phyloP scores from a whole-genome alignment of 2,329 filamentous ascomycete species.

The Shiraia bambusicola region DNA sequence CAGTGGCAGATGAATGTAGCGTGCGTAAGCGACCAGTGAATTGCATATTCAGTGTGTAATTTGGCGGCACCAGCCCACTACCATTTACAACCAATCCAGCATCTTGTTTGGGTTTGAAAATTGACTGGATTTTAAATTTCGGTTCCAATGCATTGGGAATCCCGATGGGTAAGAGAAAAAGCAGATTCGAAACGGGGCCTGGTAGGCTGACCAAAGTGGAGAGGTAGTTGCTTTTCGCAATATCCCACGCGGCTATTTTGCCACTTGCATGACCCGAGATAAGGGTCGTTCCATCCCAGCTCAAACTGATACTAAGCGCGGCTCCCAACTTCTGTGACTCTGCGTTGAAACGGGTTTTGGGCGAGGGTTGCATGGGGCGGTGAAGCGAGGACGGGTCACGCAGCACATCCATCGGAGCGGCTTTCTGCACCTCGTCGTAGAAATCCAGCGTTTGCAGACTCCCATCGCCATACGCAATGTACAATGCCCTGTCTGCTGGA shows the following conservation, averaged over 20 bases:
- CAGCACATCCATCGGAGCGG: slow-evolving; percentile 43
- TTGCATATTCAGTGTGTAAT: slow-evolving; percentile 67
- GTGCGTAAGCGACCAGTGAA: slow-evolving; percentile 47
- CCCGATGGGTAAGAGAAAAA: slow-evolving; percentile 66
- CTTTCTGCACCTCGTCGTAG: slow-evolving; percentile 53
- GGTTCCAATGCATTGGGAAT: slow-evolving; percentile 41
- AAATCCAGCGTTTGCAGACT: slow-evolving; percentile 80
- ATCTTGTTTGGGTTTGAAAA: slow-evolving; percentile 79
- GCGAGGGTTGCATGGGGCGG: slow-evolving; percentile 50
- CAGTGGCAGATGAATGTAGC: slow-evolving; percentile 35
- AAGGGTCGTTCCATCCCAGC: slow-evolving; percentile 78
- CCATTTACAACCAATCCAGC: slow-evolving; percentile 44
- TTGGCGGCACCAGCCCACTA: slow-evolving; percentile 50
- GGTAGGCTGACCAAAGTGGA: slow-evolving; percentile 71
- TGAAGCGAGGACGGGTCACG: slow-evolving; percentile 59
- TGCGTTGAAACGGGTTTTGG: slow-evolving; percentile 48
- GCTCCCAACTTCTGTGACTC: slow-evolving; percentile 66
- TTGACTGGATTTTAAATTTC: slow-evolving; percentile 56
- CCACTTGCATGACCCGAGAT: slow-evolving; percentile 81
- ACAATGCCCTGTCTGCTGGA: slow-evolving; percentile 79
- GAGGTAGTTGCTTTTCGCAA: slow-evolving; percentile 68
- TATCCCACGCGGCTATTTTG: slow-evolving; percentile 77
- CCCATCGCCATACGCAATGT: slow-evolving; percentile 77
- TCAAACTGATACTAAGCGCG: slow-evolving; percentile 68
- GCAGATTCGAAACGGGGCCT: slow-evolving; percentile 78